These are phyloP conservation scores for Clathrospora elynae DNA, from an alignment of 2,329 filamentous ascomycete genomes.

Conservation along the genomic window DNA sequence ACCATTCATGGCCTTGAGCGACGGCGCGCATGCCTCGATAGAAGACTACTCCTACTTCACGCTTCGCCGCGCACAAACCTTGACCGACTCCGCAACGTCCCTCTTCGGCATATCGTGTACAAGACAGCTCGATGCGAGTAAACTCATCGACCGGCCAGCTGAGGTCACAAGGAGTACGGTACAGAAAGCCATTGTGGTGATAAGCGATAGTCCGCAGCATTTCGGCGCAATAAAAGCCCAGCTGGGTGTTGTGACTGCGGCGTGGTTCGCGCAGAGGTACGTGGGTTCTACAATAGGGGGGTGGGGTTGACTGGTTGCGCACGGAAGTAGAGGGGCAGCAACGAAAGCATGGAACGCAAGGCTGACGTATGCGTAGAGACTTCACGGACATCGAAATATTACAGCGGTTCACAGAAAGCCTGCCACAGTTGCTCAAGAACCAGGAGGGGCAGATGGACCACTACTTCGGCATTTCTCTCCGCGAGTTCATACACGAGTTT, in stretches of 20 bases:
- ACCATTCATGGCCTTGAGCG: conserved; percentile 95
- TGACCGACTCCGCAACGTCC: conserved; percentile 67
- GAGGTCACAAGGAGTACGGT: conserved; percentile 98
- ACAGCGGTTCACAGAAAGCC: conserved; percentile 84
- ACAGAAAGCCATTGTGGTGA: conserved; percentile 95
- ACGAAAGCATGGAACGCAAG: too few relatives aligned
- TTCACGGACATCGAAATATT: conserved; percentile 92
- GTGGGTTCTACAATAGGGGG: conserved; percentile 20
- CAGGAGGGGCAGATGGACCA: conserved; percentile 79
- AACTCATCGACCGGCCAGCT: conserved; percentile 75
- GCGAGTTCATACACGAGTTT: conserved; percentile 92
- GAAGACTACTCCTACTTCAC: conserved; percentile 99
- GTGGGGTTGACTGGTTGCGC: not conserved
- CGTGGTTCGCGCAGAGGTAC: conserved; percentile 91
- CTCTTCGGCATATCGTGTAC: conserved; percentile 97
- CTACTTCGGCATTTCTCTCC: conserved; percentile 81
- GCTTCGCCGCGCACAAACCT: conserved; percentile 64
- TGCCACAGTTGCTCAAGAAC: conserved; percentile 63
- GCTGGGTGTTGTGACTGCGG: conserved; percentile 85
- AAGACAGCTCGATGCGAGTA: conserved; percentile 80
- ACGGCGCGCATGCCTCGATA: conserved; percentile 88
- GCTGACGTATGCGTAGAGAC: conserved; percentile 58
- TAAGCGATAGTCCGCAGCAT: conserved; percentile 85
- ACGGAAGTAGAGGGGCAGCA: too few relatives aligned
- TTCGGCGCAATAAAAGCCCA: conserved; percentile 92